Evolutionary conservation across 345 rosid genomes (phyloP).

Genomic region (Salix suchowensis): DNA sequence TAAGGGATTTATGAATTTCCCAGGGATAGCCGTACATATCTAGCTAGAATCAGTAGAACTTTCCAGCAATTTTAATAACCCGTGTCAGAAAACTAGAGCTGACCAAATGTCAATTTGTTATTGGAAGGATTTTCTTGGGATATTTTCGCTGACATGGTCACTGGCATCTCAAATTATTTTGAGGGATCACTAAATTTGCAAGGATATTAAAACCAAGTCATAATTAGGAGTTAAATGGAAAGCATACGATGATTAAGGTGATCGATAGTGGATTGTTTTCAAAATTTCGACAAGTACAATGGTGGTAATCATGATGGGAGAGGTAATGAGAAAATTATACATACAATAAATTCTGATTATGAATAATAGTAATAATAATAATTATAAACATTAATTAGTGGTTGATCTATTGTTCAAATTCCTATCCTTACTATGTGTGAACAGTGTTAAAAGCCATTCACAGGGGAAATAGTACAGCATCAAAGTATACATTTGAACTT

Average conservation of each 20-base stretch:
- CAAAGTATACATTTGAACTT: no score
- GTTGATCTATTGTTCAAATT: not conserved
- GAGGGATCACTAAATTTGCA: not conserved
- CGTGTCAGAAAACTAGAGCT: no score
- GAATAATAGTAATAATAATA: not conserved
- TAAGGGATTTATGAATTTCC: no score
- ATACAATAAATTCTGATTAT: not conserved
- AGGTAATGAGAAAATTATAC: not conserved
- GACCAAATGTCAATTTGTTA: no score
- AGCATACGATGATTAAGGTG: not conserved
- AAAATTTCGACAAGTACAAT: not conserved
- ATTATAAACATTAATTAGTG: not conserved
- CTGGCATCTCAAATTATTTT: not conserved
- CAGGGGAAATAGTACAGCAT: no score
- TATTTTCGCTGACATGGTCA: not conserved
- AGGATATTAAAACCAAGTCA: not conserved
- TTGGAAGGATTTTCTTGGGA: no score
- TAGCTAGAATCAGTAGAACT: no score
- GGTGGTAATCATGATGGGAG: not conserved
- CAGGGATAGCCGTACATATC: no score
- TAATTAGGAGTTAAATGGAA: not conserved
- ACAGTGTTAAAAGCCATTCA: no score
- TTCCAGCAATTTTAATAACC: no score
- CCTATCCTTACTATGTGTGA: no score
- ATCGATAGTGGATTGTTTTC: not conserved